Base-by-base conservation (phyloP, 2,329 filamentous ascomycete species). In the Colletotrichum orchidophilum region DNA sequence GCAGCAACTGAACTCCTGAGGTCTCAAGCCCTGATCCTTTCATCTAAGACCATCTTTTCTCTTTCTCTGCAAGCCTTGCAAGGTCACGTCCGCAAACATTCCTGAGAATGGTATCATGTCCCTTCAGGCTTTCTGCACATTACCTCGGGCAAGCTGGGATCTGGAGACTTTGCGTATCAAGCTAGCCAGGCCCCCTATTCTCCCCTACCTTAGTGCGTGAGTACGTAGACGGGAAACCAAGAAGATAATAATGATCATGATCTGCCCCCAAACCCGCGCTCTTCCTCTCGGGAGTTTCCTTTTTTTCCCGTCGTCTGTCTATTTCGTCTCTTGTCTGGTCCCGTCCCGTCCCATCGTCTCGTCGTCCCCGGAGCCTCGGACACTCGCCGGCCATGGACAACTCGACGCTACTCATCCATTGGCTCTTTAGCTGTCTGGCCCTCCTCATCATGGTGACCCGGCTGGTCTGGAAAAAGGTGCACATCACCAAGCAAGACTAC, bases 371-470 rank as follows among this genome's bases (percentile, higher is more conserved):
- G 49, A 31, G 54, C n/a, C 55, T 65, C 64, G 58, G 63, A 68
- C 24, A 24, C 39, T 62, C 74, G 35, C 66, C 72, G 58, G 39
- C 31, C 61, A 76, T 74, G 73, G 63, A 67, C 33, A 53, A 74
- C 61, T 66, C 75, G 72, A 66, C 62, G 11, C 70, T 75, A 24
- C n/a, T 73, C 42, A 72, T 76, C 63, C 75, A 78, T 57, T 77
- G 74, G 75, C 57, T 75, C 12, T 77, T 78, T 39, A 77, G 73
- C 68, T 75, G 73, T 60, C 33, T 75, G 50, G 72, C 75, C 7
- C 53, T 78, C 54, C 11, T 68, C 12, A 59, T 77, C 65, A 78
- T 78, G 74, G 59, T 29, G 2, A 18, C 49, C 1, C 60, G 77
- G 42, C 66, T 78, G 35, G 53, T 73, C 21, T 75, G 74, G 65